A percentile compares a stretch with the other conserved stretches of the same genome.
These are phyloP conservation scores for Oemleria cerasiformis DNA, from an alignment of 306 rosid species.

Conservation along the genomic window DNA sequence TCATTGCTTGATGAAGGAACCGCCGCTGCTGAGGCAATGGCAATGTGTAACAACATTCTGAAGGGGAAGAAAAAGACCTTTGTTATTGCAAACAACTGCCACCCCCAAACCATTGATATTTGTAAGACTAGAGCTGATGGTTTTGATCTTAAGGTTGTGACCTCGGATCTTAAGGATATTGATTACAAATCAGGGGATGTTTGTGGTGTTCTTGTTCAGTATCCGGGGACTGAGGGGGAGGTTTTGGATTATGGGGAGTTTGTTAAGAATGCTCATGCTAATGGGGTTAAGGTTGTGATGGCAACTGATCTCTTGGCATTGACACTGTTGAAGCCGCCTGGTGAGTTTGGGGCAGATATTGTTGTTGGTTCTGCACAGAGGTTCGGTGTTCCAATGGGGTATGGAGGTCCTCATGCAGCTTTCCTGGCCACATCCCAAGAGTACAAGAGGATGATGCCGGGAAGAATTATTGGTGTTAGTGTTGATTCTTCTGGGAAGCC, in stretches of 20 bases:
- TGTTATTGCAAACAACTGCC: constrained; percentile 75
- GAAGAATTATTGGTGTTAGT: constrained; percentile 92
- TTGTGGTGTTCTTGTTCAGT: constrained; percentile 97
- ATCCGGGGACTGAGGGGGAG: constrained; percentile 99
- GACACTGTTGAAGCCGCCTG: constrained; percentile 91
- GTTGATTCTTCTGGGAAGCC: constrained; percentile 89
- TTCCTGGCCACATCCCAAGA: constrained; percentile 98
- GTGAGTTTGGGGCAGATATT: constrained; percentile 92
- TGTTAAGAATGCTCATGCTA: constrained; percentile 84
- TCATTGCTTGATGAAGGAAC: constrained; percentile 98
- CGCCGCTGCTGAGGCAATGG: constrained; percentile 99
- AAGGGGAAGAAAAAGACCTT: constrained; percentile 96
- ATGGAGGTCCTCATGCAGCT: constrained; percentile 99
- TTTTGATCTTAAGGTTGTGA: constrained; percentile 74
- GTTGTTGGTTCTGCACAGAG: constrained; percentile 98
- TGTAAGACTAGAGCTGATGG: constrained; percentile 92
- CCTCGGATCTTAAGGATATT: constrained; percentile 61
- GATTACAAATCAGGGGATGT: constrained; percentile 88
- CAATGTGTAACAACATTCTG: constrained; percentile 84
- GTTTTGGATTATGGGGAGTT: constrained; percentile 91
- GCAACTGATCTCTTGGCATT: constrained; percentile 86
- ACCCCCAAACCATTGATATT: constrained; percentile 89
- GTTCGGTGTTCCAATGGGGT: constrained; percentile 99
- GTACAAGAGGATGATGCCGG: constrained; percentile 99
- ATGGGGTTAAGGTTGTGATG: constrained; percentile 98